These are phyloP conservation scores for Aspergillus leporis DNA, from an alignment of 495 filamentous ascomycete species.

Conservation along the genomic window DNA sequence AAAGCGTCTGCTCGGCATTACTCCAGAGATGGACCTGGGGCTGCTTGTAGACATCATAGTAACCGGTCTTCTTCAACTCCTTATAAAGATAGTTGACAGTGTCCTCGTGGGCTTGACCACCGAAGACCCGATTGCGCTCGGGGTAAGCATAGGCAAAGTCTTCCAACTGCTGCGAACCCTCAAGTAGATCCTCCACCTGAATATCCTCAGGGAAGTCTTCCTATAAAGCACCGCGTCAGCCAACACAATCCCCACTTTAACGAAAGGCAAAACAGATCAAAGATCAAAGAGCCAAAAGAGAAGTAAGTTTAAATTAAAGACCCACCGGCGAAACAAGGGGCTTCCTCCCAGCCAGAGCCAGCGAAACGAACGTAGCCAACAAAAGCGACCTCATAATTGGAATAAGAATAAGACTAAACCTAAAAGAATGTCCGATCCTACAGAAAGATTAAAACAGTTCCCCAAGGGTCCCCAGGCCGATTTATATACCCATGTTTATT, in stretches of 20 bases:
- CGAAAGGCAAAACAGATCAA: background rate
- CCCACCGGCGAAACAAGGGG: constrained; percentile 4
- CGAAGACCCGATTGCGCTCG: constrained; percentile 59
- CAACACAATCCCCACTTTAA: too few relatives aligned
- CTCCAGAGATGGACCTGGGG: constrained; percentile 47
- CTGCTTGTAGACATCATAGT: constrained; percentile 64
- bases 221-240: constrained; percentile 3
- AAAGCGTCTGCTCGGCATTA: constrained; percentile 30
- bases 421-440: background rate
- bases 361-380: background rate
- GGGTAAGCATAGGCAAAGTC: constrained; percentile 48
- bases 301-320: background rate
- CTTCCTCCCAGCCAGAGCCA: constrained; percentile 7
- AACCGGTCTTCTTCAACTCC: constrained; percentile 47
- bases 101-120: constrained; percentile 59
- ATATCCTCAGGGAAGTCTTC: constrained; percentile 16
- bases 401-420: background rate
- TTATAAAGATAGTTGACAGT: constrained; percentile 64
- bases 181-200: constrained; percentile 32
- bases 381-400: constrained; percentile 5
- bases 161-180: constrained; percentile 40
- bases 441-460: background rate
- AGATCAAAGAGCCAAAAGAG: background rate
- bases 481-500: background rate
- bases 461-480: background rate